Percentiles rank a stretch among this genome's conserved stretches.
Evolutionary conservation across 257 asterid genomes (phyloP).

Genomic region (Forsythia suspensa): DNA sequence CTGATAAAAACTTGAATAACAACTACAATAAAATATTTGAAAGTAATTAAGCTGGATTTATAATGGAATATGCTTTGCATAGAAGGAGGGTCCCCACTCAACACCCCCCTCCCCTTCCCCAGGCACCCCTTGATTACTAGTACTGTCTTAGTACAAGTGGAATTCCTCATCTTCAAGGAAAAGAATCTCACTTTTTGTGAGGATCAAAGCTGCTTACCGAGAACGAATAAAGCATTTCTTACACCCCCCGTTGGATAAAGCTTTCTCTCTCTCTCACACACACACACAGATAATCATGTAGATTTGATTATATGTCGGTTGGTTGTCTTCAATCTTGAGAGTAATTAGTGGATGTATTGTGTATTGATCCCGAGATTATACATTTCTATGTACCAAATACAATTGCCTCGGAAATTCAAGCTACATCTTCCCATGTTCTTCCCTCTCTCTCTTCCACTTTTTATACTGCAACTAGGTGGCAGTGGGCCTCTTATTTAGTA

Average conservation of each 20-base stretch:
- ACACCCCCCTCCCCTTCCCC: too few relatives aligned
- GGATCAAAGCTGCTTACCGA: constrained; percentile 52
- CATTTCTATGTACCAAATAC: too few relatives aligned
- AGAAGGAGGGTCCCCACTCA: too few relatives aligned
- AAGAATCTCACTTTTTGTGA: constrained; percentile 59
- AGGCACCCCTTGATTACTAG: background rate
- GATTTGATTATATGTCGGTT: constrained; percentile 67
- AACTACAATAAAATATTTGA: too few relatives aligned
- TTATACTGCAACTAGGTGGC: background rate
- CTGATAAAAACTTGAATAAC: too few relatives aligned
- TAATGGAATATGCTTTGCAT: too few relatives aligned
- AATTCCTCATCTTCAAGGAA: constrained; percentile 29
- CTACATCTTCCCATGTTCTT: constrained; percentile 30
- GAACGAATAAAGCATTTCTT: constrained; percentile 49
- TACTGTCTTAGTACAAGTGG: background rate
- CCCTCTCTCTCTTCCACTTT: background rate
- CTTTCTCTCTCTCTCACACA: constrained; percentile 6
- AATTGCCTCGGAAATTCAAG: constrained; percentile 40
- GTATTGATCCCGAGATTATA: constrained; percentile 39
- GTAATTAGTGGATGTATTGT: background rate
- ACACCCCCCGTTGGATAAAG: constrained; percentile 22
- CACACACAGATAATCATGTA: constrained; percentile 33
- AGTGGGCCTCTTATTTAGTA: too few relatives aligned
- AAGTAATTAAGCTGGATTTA: too few relatives aligned
- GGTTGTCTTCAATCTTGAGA: constrained; percentile 34